Conservation (phyloP, 176 grass and related monocot genomes). For the Hordeum vulgare region DNA sequence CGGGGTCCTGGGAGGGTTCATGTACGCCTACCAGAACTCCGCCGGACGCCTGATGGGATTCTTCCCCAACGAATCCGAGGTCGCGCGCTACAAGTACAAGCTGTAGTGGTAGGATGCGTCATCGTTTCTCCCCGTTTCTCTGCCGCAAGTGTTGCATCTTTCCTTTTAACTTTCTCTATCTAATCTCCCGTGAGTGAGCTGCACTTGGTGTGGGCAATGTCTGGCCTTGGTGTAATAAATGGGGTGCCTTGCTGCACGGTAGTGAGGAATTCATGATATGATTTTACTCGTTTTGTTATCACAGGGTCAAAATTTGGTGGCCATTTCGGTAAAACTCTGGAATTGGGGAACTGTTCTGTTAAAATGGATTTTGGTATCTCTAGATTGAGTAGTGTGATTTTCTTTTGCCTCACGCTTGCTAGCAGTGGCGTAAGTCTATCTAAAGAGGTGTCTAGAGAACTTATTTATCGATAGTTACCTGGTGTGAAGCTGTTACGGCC, state of each 20-base stretch:
- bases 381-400: background rate
- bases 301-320: background rate
- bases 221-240: constrained; percentile 33
- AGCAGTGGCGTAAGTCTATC: background rate
- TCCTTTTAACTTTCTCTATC: constrained; percentile 8
- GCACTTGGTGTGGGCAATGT: constrained; percentile 20
- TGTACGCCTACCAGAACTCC: constrained; percentile 99
- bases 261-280: constrained; percentile 24
- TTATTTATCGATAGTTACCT: background rate
- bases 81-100: constrained; percentile 61
- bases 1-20: constrained; percentile 85
- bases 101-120: constrained; percentile 13
- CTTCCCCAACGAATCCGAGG: constrained; percentile 91
- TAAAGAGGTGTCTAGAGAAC: background rate
- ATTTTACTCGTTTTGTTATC: constrained; percentile 21
- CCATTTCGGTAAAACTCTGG: background rate
- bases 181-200: constrained; percentile 28
- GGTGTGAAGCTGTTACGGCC: background rate
- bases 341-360: background rate
- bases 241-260: constrained; percentile 20
- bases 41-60: constrained; percentile 92
- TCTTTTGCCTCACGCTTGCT: background rate
- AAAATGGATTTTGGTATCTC: background rate
- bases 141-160: constrained; percentile 11
- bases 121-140: background rate